Percentiles rank a stretch among this genome's conserved stretches.
phyloP scores from a whole-genome alignment of 2,329 filamentous ascomycete species.

The Microascus cirrosus region DNA sequence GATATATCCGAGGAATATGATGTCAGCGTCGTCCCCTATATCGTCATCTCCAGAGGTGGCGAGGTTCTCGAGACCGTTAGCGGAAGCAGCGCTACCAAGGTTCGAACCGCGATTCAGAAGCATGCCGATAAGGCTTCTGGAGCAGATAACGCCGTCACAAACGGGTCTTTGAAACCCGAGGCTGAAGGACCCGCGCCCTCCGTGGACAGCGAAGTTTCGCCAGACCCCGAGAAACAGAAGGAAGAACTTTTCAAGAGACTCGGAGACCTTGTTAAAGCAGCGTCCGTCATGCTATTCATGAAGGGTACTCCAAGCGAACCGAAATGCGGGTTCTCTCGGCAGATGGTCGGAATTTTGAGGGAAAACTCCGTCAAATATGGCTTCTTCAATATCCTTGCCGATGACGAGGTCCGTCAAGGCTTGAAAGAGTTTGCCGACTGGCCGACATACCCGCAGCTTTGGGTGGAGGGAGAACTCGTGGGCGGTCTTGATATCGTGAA shows the following conservation, averaged over 20 bases:
- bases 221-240: conserved; percentile 52
- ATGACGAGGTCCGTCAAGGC: conserved; percentile 93
- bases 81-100: conserved; percentile 78
- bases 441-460: conserved; percentile 95
- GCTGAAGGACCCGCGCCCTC: conserved; percentile 24
- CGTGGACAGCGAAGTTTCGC: conserved; percentile 5
- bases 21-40: conserved; percentile 86
- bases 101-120: conserved; percentile 75
- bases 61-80: conserved; percentile 75
- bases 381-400: conserved; percentile 97
- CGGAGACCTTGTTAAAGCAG: conserved; percentile 79
- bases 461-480: conserved; percentile 80
- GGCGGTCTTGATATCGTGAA: conserved; percentile 96
- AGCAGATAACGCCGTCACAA: conserved; percentile 21
- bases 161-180: conserved; percentile 49
- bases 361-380: conserved; percentile 92
- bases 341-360: conserved; percentile 75
- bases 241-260: conserved; percentile 79
- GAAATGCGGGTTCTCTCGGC: conserved; percentile 86
- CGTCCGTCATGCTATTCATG: conserved; percentile 86
- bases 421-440: conserved; percentile 97
- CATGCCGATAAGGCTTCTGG: conserved; percentile 47
- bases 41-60: conserved; percentile 69
- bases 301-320: conserved; percentile 78
- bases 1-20: conserved; percentile 89